These are phyloP conservation scores for Amesomyces nigricolor DNA, from an alignment of 2,329 filamentous ascomycete genomes.

Conservation along the genomic window DNA sequence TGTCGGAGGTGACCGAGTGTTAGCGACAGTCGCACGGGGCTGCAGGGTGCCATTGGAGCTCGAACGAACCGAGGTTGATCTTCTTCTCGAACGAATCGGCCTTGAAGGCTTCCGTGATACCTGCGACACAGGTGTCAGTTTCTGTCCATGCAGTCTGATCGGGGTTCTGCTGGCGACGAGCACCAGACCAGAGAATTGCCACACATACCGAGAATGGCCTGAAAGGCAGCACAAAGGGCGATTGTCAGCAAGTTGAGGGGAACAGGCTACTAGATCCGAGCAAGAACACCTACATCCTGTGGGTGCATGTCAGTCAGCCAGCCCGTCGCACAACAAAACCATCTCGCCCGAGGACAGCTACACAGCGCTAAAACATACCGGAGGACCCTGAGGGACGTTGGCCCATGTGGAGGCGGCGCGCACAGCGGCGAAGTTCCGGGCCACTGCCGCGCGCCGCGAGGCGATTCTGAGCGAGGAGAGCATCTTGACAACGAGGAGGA, in stretches of 20 bases:
- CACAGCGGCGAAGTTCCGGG: slow-evolving; percentile 37
- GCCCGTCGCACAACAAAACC: slow-evolving; percentile 3
- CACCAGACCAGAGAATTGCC: neutral
- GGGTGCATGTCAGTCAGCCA: slow-evolving; percentile 8
- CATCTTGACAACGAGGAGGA: slow-evolving; percentile 38
- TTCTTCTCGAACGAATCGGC: slow-evolving; percentile 89
- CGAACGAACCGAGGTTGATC: slow-evolving; percentile 81
- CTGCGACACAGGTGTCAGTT: slow-evolving; percentile 37
- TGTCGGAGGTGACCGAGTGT: slow-evolving; percentile 31
- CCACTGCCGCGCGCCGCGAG: slow-evolving; percentile 43
- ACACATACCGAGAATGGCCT: slow-evolving; percentile 70
- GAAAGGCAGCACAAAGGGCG: slow-evolving; percentile 19
- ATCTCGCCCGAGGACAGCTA: neutral
- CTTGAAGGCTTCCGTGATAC: slow-evolving; percentile 98
- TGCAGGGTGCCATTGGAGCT: neutral
- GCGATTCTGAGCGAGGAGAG: slow-evolving; percentile 51
- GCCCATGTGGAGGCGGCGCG: slow-evolving; percentile 78
- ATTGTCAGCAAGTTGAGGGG: slow-evolving; percentile 18
- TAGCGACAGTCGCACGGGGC: slow-evolving; percentile 15
- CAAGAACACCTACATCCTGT: slow-evolving; percentile 24
- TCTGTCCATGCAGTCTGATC: neutral
- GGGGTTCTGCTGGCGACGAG: neutral
- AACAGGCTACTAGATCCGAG: neutral
- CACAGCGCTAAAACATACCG: slow-evolving; percentile 54
- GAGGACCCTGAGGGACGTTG: slow-evolving; percentile 87